Evolutionary conservation across 306 rosid genomes (phyloP).

Genomic region (Vigna angularis): DNA sequence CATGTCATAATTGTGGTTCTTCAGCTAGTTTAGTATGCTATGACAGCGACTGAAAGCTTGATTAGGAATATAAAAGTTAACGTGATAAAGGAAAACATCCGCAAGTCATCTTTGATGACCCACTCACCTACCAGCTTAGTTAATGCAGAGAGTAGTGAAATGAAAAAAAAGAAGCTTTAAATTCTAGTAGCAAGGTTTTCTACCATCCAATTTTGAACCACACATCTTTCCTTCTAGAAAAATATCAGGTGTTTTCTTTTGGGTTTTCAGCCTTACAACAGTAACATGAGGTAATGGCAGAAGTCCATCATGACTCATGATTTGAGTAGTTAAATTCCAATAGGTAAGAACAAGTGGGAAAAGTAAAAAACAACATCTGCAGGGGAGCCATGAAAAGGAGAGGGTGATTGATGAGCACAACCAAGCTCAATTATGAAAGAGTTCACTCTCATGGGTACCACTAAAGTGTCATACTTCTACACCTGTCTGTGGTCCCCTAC

Average conservation of each 20-base stretch:
- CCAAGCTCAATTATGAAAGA: conserved; percentile 64
- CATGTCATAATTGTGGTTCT: conserved; percentile 39
- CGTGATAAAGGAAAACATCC: conserved; percentile 38
- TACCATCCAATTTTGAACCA: conserved; percentile 9
- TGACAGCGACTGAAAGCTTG: conserved; percentile 43
- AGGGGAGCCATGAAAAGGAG: conserved; percentile 54
- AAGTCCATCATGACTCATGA: conserved; percentile 34
- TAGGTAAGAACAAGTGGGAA: conserved; percentile 49
- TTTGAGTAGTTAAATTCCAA: conserved; percentile 40
- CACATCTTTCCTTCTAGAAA: conserved; percentile 28
- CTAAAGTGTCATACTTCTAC: conserved; percentile 55
- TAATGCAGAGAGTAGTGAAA: conserved; percentile 18
- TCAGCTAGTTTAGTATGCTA: conserved; percentile 36
- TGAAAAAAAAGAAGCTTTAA: conserved; percentile 27
- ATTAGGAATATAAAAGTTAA: conserved; percentile 28
- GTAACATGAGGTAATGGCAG: conserved; percentile 32
- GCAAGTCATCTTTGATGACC: conserved; percentile 45
- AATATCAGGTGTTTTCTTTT: conserved; percentile 32
- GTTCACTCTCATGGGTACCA: conserved; percentile 55
- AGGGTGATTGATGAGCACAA: conserved; percentile 54
- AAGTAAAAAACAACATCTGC: conserved; percentile 54
- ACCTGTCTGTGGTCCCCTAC: conserved; percentile 71
- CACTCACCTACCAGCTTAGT: conserved; percentile 43
- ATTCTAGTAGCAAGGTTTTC: conserved; percentile 23
- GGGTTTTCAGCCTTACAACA: conserved; percentile 27